phyloP scores from a whole-genome alignment of 2,329 filamentous ascomycete genomes.

The Nemania sp. region DNA sequence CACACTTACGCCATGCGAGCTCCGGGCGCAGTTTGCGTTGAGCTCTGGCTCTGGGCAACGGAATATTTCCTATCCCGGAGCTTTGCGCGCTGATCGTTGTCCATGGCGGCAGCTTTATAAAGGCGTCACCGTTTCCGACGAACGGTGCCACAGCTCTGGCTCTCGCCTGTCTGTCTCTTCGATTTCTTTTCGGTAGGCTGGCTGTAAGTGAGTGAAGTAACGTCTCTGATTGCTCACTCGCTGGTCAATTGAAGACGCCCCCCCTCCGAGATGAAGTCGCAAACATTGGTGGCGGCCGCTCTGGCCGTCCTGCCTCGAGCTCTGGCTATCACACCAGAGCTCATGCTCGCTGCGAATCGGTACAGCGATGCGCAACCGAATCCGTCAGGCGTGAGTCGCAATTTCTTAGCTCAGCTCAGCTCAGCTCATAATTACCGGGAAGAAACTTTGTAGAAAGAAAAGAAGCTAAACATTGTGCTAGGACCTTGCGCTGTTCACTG shows the following conservation, averaged over 20 bases:
- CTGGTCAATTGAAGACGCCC: slow-evolving; percentile 20
- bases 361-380: slow-evolving; percentile 40
- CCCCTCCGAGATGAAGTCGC: slow-evolving; percentile 34
- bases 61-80: slow-evolving; percentile 22
- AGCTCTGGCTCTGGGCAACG: background rate
- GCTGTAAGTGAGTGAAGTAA: too few relatives aligned
- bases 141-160: too few relatives aligned
- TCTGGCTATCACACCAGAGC: slow-evolving; percentile 38
- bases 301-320: slow-evolving; percentile 35
- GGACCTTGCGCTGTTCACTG: slow-evolving; percentile 51
- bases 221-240: slow-evolving; percentile 17
- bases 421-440: too few relatives aligned
- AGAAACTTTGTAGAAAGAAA: background rate
- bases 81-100: slow-evolving; percentile 12
- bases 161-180: background rate
- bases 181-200: slow-evolving; percentile 20
- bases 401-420: background rate
- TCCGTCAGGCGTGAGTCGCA: slow-evolving; percentile 38
- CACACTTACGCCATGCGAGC: too few relatives aligned
- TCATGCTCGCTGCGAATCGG: slow-evolving; percentile 40
- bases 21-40: slow-evolving; percentile 1
- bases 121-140: slow-evolving; percentile 19
- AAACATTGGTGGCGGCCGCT: slow-evolving; percentile 31
- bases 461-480: slow-evolving; percentile 25
- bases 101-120: slow-evolving; percentile 17